phyloP scores from a whole-genome alignment of 768 basidiomycete genomes.

The Amanita polypyramis region DNA sequence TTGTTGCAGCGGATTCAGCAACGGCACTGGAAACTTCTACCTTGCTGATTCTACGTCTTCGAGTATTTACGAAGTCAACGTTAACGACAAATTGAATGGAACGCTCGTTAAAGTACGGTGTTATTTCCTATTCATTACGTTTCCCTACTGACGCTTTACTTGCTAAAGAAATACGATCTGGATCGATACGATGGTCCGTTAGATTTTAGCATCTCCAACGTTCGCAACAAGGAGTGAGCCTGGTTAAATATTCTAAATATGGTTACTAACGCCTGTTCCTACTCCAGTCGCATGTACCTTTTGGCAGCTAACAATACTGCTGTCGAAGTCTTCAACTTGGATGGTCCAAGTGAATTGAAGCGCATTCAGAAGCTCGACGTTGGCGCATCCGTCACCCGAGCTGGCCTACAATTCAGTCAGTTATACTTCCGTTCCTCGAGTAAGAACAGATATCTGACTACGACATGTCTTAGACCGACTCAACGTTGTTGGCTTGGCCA shows the following conservation, averaged over 20 bases:
- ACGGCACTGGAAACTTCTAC: slow-evolving; percentile 33
- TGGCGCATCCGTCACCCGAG: no score
- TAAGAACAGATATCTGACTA: no score
- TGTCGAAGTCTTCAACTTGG: background rate
- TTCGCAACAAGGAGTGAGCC: background rate
- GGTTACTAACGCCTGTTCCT: no score
- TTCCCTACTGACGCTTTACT: background rate
- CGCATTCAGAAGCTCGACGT: no score
- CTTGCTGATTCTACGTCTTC: slow-evolving; percentile 31
- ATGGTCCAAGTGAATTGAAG: no score
- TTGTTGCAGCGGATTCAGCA: slow-evolving; percentile 32
- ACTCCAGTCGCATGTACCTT: background rate
- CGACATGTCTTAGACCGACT: no score
- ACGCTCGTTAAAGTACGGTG: slow-evolving; percentile 18
- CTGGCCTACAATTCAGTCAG: no score
- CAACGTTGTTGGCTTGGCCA: no score
- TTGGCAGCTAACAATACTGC: background rate
- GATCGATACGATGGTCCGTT: background rate
- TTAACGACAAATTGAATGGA: slow-evolving; percentile 33
- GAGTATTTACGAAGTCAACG: slow-evolving; percentile 32
- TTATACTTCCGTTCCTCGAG: no score
- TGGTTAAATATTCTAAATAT: no score
- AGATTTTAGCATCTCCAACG: background rate
- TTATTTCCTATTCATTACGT: background rate
- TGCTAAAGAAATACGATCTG: background rate